These are phyloP conservation scores for Emergomyces africanus DNA, from an alignment of 2,329 filamentous ascomycete species.

Conservation along the genomic window DNA sequence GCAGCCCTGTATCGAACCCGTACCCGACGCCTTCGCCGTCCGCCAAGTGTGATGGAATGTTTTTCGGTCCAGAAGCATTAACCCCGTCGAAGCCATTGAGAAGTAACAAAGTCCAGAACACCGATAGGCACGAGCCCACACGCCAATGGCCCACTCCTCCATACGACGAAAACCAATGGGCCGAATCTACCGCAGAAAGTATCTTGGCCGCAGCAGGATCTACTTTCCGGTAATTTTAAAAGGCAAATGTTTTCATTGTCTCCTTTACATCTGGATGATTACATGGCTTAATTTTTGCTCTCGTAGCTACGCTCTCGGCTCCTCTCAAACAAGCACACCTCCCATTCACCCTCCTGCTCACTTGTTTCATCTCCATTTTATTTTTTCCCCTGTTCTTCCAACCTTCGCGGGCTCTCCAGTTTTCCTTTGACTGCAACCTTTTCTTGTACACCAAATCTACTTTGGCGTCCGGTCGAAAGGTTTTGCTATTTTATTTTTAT, in stretches of 20 bases:
- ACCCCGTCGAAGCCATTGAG: constrained; percentile 53
- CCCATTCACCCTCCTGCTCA: no score
- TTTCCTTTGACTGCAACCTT: neutral
- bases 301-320: neutral
- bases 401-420: neutral
- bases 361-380: neutral
- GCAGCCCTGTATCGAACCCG: constrained; percentile 29
- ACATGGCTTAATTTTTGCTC: neutral
- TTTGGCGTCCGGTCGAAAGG: neutral
- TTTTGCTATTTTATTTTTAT: neutral
- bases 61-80: constrained; percentile 49
- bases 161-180: constrained; percentile 91
- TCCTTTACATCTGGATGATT: constrained; percentile 1
- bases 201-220: constrained; percentile 60
- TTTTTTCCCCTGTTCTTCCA: no score
- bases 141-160: constrained; percentile 91
- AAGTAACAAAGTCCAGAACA: constrained; percentile 42
- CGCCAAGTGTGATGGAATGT: constrained; percentile 63
- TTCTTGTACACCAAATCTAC: neutral
- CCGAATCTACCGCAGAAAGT: constrained; percentile 65
- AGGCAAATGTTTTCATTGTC: neutral
- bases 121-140: constrained; percentile 37
- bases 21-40: constrained; percentile 67
- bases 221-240: constrained; percentile 23
- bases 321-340: neutral